Evolutionary conservation across 805 yeast species (phyloP).

Genomic region (Starmerella vitae): DNA sequence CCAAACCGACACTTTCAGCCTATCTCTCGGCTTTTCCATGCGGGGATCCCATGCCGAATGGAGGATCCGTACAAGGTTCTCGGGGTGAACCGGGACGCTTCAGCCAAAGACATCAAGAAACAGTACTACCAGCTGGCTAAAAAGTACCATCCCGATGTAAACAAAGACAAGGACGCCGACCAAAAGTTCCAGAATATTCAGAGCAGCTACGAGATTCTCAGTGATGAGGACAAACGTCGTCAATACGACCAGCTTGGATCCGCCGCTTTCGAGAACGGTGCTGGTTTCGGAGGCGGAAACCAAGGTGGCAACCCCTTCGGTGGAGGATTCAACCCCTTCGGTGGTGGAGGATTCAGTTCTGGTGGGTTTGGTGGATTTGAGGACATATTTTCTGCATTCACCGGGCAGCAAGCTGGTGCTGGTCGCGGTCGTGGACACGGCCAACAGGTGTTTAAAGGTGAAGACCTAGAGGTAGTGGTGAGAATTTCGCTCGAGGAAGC

Average conservation of each 20-base stretch:
- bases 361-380: conserved; percentile 37
- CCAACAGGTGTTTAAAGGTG: conserved; percentile 75
- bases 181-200: conserved; percentile 83
- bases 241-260: conserved; percentile 91
- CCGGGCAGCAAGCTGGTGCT: conserved; percentile 27
- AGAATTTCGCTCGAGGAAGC: conserved; percentile 74
- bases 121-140: conserved; percentile 90
- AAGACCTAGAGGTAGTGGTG: conserved; percentile 68
- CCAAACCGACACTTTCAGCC: not conserved
- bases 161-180: conserved; percentile 80
- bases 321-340: conserved; percentile 28
- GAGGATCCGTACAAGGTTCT: conserved; percentile 72
- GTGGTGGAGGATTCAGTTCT: conserved; percentile 31
- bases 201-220: conserved; percentile 82
- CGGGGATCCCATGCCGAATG: conserved; percentile 15
- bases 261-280: conserved; percentile 52
- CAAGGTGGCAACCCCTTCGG: conserved; percentile 34
- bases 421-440: conserved; percentile 28
- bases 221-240: conserved; percentile 69
- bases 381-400: conserved; percentile 48
- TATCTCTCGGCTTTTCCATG: conserved; percentile 12
- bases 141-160: conserved; percentile 91
- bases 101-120: conserved; percentile 77
- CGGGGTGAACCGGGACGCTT: conserved; percentile 63
- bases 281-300: conserved; percentile 36